phyloP scores from a whole-genome alignment of 1,284 basidiomycete genomes.

The Ceratobasidium sp. region DNA sequence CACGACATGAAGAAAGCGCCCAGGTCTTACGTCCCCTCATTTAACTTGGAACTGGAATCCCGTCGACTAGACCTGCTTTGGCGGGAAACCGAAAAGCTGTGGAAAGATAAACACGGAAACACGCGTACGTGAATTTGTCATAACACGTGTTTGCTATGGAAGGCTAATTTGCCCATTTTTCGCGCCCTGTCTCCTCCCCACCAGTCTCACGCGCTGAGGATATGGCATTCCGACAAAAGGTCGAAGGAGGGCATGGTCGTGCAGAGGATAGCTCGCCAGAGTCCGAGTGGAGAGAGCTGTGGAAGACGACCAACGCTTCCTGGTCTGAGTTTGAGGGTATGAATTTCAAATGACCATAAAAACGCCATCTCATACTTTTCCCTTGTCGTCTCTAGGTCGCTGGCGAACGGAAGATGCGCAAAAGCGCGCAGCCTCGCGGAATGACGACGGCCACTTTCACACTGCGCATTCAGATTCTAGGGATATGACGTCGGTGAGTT shows the following conservation, averaged over 20 bases:
- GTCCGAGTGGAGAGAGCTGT: constrained; percentile 29
- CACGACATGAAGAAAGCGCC: constrained; percentile 33
- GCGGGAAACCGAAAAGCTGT: constrained; percentile 41
- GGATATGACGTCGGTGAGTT: constrained; percentile 21
- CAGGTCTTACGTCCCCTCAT: constrained; percentile 10
- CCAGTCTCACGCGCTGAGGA: constrained; percentile 38
- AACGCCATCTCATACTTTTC: constrained; percentile 1
- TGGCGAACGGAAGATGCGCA: constrained; percentile 27
- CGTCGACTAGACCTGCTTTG: constrained; percentile 36
- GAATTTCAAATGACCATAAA: constrained; percentile 34
- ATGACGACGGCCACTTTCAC: constrained; percentile 34
- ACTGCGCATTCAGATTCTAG: constrained; percentile 16
- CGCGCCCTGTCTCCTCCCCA: constrained; percentile 22
- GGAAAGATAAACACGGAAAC: constrained; percentile 35
- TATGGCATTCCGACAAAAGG: constrained; percentile 31
- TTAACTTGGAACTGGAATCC: constrained; percentile 31
- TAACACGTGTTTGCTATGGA: constrained; percentile 35
- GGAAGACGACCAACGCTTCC: constrained; percentile 18
- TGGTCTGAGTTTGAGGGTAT: constrained; percentile 33
- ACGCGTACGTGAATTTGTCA: constrained; percentile 39
- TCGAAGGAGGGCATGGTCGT: background rate
- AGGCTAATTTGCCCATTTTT: constrained; percentile 38
- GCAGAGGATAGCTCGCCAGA: constrained; percentile 11
- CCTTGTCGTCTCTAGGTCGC: constrained; percentile 2
- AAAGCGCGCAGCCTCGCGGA: constrained; percentile 17